phyloP scores from a whole-genome alignment of 106 monocot species.

The Dendrobium catenatum region DNA sequence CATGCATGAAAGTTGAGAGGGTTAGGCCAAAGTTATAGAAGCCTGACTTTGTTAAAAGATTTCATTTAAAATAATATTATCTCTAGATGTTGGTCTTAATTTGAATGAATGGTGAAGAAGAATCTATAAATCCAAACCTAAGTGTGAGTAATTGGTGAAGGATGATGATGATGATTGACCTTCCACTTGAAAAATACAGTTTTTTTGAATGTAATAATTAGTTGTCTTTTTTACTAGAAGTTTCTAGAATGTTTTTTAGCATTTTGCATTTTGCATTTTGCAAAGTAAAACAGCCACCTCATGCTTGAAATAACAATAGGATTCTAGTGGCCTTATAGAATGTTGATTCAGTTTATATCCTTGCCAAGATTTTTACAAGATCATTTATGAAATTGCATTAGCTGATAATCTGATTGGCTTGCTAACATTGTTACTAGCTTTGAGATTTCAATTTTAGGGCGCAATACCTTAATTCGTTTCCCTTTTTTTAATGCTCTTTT shows the following conservation, averaged over 20 bases:
- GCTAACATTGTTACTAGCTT: not conserved
- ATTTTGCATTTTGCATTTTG: not conserved
- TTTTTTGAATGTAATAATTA: not conserved
- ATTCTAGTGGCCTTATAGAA: not conserved
- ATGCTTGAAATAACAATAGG: no score
- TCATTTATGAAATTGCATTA: slow-evolving; percentile 4
- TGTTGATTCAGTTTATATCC: not conserved
- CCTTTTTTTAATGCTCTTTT: not conserved
- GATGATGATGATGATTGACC: not conserved
- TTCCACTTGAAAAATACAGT: not conserved
- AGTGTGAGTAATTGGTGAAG: not conserved
- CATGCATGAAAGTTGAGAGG: no score
- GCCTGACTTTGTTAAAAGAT: no score
- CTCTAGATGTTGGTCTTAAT: no score
- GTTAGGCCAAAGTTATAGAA: no score
- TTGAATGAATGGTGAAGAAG: not conserved
- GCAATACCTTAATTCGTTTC: not conserved
- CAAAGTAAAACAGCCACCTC: not conserved
- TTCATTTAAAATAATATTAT: no score
- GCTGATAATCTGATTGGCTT: not conserved
- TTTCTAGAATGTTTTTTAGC: not conserved
- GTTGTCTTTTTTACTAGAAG: not conserved
- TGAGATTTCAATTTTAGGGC: not conserved
- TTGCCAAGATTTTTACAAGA: not conserved
- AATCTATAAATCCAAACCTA: not conserved